A percentile compares a stretch with the other conserved stretches of the same genome.
Evolutionary conservation across 306 rosid species (phyloP).

Genomic region (Styphnolobium japonicum): DNA sequence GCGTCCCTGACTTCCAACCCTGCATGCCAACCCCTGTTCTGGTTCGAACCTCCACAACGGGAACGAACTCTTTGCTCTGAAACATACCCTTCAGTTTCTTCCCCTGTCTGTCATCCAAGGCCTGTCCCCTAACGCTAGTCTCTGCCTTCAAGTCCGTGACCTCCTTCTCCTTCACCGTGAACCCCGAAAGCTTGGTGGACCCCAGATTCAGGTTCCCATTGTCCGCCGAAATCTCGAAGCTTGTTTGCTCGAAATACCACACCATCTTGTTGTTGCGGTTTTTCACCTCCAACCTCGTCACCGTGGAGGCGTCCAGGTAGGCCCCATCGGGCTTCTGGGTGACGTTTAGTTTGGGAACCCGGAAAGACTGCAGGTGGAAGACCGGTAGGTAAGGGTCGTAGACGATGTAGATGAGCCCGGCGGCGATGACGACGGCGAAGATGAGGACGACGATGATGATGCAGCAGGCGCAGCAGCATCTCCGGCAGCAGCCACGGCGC

Average conservation of each 20-base stretch:
- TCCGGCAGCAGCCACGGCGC: slow-evolving; percentile 38
- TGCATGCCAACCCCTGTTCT: slow-evolving; percentile 30
- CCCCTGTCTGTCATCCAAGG: slow-evolving; percentile 37
- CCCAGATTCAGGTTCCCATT: slow-evolving; percentile 30
- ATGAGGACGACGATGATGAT: slow-evolving; percentile 38
- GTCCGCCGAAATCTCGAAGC: neutral
- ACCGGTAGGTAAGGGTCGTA: slow-evolving; percentile 58
- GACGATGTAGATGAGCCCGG: slow-evolving; percentile 50
- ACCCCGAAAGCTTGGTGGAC: slow-evolving; percentile 10
- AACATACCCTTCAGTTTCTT: slow-evolving; percentile 30
- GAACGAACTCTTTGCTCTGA: slow-evolving; percentile 39
- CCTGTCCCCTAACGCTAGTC: slow-evolving; percentile 31
- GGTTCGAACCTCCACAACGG: slow-evolving; percentile 42
- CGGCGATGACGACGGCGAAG: slow-evolving; percentile 30
- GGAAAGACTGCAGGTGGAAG: slow-evolving; percentile 57
- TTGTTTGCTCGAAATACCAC: slow-evolving; percentile 34
- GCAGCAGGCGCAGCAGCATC: slow-evolving; percentile 54
- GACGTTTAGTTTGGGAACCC: slow-evolving; percentile 43
- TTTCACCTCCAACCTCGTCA: slow-evolving; percentile 47
- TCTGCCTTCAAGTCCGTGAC: slow-evolving; percentile 41
- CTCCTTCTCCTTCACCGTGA: slow-evolving; percentile 37
- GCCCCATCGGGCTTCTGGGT: slow-evolving; percentile 36
- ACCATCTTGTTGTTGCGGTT: slow-evolving; percentile 47
- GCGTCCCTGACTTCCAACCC: slow-evolving; percentile 40
- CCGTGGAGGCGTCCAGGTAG: slow-evolving; percentile 47